These are phyloP conservation scores for Symmetrospora coprosmae DNA, from an alignment of 768 basidiomycete species.

Conservation along the genomic window DNA sequence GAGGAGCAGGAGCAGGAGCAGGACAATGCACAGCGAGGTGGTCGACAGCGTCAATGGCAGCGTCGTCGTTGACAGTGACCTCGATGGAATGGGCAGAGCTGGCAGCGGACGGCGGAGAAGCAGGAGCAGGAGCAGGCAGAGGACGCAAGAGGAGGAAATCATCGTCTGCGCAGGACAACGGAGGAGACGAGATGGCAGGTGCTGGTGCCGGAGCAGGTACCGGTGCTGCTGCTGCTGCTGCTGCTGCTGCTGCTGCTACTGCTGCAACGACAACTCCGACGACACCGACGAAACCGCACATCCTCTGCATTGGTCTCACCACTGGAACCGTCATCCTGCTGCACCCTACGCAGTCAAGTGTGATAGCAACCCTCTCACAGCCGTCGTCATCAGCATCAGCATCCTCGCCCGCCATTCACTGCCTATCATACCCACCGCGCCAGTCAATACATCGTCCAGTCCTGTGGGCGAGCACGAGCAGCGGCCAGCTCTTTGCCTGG, in stretches of 20 bases:
- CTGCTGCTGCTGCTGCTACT: no score
- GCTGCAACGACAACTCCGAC: no score
- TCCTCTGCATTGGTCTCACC: slow-evolving; percentile 1
- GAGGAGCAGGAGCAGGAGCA: not conserved
- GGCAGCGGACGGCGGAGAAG: not conserved
- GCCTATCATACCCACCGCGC: not conserved
- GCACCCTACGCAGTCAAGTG: not conserved
- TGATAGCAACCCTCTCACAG: slow-evolving; percentile 1
- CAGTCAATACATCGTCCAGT: not conserved
- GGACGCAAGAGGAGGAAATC: no score
- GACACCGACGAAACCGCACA: no score
- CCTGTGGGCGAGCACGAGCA: not conserved
- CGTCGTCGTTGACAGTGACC: no score
- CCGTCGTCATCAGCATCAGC: not conserved
- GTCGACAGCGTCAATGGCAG: no score
- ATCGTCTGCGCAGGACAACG: no score
- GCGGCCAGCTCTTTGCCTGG: not conserved
- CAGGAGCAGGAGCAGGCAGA: not conserved
- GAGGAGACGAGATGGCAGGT: no score
- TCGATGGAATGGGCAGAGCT: slow-evolving; percentile 4
- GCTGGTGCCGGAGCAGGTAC: no score
- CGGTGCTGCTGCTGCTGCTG: no score
- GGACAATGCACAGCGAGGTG: slow-evolving; percentile 5
- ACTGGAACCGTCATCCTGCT: not conserved
- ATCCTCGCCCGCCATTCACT: not conserved